phyloP scores from a whole-genome alignment of 1,284 basidiomycete genomes.

The Sanghuangporus weigelae region DNA sequence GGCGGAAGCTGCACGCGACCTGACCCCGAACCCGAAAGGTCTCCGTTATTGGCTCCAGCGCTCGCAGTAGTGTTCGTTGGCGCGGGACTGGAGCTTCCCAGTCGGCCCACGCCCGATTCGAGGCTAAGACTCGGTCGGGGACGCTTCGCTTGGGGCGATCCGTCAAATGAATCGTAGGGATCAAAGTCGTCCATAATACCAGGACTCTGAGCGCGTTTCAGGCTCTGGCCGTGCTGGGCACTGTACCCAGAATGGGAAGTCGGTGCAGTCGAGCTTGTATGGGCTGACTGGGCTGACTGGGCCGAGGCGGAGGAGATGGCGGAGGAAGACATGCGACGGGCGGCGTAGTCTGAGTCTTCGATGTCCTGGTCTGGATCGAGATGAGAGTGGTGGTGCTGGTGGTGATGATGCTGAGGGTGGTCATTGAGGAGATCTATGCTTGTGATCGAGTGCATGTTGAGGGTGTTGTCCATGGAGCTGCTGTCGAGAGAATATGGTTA shows the following conservation, averaged over 20 bases:
- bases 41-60: background rate
- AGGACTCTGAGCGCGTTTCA: slow-evolving; percentile 50
- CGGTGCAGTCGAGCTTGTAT: slow-evolving; percentile 44
- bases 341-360: slow-evolving; percentile 31
- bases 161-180: background rate
- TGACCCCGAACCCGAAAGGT: background rate
- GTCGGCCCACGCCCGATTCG: background rate
- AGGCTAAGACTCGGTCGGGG: slow-evolving; percentile 8
- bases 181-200: slow-evolving; percentile 26
- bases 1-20: slow-evolving; percentile 10
- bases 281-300: slow-evolving; percentile 32
- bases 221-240: slow-evolving; percentile 26
- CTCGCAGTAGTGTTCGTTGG: background rate
- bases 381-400: slow-evolving; percentile 32
- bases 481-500: background rate
- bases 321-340: slow-evolving; percentile 58
- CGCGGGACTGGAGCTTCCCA: background rate
- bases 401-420: slow-evolving; percentile 37
- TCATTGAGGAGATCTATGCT: slow-evolving; percentile 20
- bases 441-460: background rate
- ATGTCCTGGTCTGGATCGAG: background rate
- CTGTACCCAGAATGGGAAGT: slow-evolving; percentile 39
- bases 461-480: background rate
- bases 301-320: slow-evolving; percentile 46
- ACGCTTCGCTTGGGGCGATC: slow-evolving; percentile 4